Evolutionary conservation across 2,329 filamentous ascomycete species (phyloP).

Genomic region (Nigrospora osmanthi): DNA sequence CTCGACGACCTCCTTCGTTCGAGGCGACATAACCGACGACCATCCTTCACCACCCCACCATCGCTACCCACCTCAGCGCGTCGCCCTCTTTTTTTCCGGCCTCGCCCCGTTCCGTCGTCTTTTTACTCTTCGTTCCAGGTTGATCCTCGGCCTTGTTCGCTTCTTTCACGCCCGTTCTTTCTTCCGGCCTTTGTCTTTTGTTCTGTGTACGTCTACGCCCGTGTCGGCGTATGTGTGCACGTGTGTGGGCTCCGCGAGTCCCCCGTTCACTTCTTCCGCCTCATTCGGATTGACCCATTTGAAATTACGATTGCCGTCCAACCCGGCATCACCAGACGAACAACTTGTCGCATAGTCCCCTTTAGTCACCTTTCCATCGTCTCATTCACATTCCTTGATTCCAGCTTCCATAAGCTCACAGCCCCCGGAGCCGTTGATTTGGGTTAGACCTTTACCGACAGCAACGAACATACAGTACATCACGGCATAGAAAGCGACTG

Average conservation of each 20-base stretch:
- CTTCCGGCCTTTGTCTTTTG: not conserved
- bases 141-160: conserved; percentile 7
- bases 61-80: not conserved
- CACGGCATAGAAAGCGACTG: no score
- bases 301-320: no score
- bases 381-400: no score
- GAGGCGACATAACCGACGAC: no score
- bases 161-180: not conserved
- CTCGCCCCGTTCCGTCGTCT: not conserved
- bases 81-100: not conserved
- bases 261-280: not conserved
- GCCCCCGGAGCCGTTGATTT: no score
- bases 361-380: no score
- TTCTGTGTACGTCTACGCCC: not conserved
- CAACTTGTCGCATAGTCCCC: no score
- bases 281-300: not conserved
- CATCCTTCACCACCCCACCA: not conserved
- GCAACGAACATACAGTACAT: not conserved
- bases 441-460: no score
- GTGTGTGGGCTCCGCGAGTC: conserved; percentile 4
- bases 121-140: conserved; percentile 7
- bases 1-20: no score
- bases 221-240: not conserved
- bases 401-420: no score
- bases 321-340: no score